phyloP scores from a whole-genome alignment of 2,329 filamentous ascomycete genomes.

The Fusarium torulosum region DNA sequence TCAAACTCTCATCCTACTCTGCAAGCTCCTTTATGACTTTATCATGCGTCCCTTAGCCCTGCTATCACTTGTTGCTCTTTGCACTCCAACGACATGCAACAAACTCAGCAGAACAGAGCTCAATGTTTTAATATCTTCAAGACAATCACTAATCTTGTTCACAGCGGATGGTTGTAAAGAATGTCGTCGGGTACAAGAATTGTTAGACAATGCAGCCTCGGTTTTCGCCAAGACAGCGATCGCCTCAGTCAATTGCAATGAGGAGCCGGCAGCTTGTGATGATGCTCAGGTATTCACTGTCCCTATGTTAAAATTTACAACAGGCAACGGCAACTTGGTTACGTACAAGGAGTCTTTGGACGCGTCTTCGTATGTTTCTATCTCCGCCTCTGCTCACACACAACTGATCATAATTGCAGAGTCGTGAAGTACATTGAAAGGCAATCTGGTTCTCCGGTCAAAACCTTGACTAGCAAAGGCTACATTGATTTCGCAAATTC shows the following conservation, averaged over 20 bases:
- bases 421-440: slow-evolving; percentile 7
- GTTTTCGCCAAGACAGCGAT: not conserved
- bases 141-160: not conserved
- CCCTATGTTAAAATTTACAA: not conserved
- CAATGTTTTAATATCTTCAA: not conserved
- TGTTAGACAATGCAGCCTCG: not conserved
- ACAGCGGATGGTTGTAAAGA: slow-evolving; percentile 11
- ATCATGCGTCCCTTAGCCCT: not conserved
- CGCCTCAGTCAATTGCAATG: slow-evolving; percentile 8
- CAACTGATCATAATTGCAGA: not conserved
- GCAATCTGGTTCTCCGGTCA: slow-evolving; percentile 4
- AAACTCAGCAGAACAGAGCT: slow-evolving; percentile 5
- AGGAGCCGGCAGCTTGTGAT: slow-evolving; percentile 1
- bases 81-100: not conserved
- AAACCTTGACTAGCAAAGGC: not conserved
- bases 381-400: too few species aligned
- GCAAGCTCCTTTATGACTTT: not conserved
- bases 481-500: not conserved
- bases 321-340: not conserved
- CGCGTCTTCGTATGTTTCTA: not conserved
- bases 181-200: not conserved
- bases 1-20: not conserved
- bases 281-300: slow-evolving; percentile 3
- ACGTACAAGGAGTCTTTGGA: slow-evolving; percentile 7
- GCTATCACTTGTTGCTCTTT: not conserved